Conservation (phyloP, 129 eudicot genomes). For the Centrapalus pauciflorus region DNA sequence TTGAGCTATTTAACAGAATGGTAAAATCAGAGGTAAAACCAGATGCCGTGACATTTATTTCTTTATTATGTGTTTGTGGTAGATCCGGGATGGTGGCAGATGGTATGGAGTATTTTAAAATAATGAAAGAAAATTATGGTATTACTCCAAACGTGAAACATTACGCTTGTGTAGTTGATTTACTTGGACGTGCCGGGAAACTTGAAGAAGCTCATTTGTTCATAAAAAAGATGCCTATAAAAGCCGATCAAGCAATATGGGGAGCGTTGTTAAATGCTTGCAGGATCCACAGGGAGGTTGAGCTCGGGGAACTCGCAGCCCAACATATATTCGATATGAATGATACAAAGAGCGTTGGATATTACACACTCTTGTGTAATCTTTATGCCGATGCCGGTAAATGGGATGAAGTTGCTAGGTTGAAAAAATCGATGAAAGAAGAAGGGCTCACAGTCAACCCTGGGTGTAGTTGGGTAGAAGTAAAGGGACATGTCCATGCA, state of each 20-base stretch:
- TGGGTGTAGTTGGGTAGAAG: conserved; percentile 98
- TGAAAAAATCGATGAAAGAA: conserved; percentile 62
- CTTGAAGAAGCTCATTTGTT: conserved; percentile 56
- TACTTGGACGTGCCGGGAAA: conserved; percentile 80
- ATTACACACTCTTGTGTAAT: conserved; percentile 61
- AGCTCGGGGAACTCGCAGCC: conserved; percentile 75
- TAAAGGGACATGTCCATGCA: conserved; percentile 80
- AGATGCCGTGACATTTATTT: conserved; percentile 60
- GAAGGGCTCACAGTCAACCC: conserved; percentile 70
- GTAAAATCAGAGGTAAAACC: conserved; percentile 44
- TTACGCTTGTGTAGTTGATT: conserved; percentile 83
- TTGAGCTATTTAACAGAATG: conserved; percentile 55
- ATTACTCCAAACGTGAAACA: conserved; percentile 67
- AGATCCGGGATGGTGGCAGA: conserved; percentile 80
- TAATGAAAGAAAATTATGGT: conserved; percentile 40
- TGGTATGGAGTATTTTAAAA: conserved; percentile 57
- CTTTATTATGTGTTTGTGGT: conserved; percentile 71
- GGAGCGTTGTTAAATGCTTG: conserved; percentile 88
- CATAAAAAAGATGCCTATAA: conserved; percentile 48
- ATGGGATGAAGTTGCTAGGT: conserved; percentile 70
- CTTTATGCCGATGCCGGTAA: conserved; percentile 62
- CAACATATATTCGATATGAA: conserved; percentile 35
- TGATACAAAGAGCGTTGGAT: conserved; percentile 40
- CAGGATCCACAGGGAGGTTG: conserved; percentile 55
- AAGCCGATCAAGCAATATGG: conserved; percentile 82